A percentile compares a stretch with the other conserved stretches of the same genome.
Conservation (phyloP, 1,284 basidiomycete species). For the Pseudozyma sp. region DNA sequence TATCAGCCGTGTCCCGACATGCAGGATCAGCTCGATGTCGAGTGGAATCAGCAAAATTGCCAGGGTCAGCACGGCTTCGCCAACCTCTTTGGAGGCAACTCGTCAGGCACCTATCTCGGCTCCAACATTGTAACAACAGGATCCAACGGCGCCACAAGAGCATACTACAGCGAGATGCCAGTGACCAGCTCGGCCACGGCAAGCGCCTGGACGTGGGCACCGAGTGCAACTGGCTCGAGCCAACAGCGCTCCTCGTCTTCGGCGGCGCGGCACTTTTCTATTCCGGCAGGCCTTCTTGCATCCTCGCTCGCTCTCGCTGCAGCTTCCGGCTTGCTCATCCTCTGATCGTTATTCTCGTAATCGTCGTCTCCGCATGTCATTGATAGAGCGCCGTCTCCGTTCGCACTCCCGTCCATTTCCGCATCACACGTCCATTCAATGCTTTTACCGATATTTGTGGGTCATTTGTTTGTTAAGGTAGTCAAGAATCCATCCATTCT, state of each 20-base stretch:
- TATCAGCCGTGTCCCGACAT: constrained; percentile 28
- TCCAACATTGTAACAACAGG: constrained; percentile 27
- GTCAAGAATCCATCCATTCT: neutral
- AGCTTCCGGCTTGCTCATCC: constrained; percentile 4
- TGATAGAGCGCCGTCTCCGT: too few relatives aligned
- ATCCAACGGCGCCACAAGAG: constrained; percentile 24
- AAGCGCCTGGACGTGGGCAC: constrained; percentile 22
- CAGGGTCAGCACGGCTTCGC: constrained; percentile 28
- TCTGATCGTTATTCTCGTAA: neutral
- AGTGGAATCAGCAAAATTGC: constrained; percentile 34
- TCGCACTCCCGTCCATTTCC: too few relatives aligned
- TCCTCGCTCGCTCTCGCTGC: constrained; percentile 9
- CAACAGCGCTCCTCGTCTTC: constrained; percentile 21
- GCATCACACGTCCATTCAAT: neutral
- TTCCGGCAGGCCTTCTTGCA: constrained; percentile 16
- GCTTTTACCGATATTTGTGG: neutral
- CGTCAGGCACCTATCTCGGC: constrained; percentile 21
- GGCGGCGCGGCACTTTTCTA: constrained; percentile 10
- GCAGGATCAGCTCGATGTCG: constrained; percentile 23
- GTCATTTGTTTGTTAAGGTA: constrained; percentile 6
- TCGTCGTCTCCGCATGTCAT: neutral
- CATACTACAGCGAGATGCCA: constrained; percentile 29
- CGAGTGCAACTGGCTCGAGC: constrained; percentile 12
- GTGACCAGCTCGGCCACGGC: constrained; percentile 5
- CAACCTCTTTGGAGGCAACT: constrained; percentile 22